Percentiles rank a stretch among this genome's conserved stretches.
Evolutionary conservation across 768 basidiomycete species (phyloP).

Genomic region (Pisolithus orientalis): DNA sequence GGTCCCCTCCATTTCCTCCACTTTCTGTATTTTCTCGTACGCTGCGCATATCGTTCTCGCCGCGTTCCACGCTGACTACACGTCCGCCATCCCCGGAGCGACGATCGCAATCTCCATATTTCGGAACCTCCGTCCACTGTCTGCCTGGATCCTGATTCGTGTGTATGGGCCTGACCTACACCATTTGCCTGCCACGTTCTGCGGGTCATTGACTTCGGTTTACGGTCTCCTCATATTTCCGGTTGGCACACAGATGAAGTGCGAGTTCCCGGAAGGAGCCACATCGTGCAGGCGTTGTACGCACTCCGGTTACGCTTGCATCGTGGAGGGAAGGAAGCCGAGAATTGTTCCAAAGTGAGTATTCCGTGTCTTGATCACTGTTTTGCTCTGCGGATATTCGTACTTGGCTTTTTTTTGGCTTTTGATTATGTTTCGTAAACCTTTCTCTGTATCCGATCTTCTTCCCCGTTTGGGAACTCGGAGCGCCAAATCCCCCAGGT

Average conservation of each 20-base stretch:
- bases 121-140: too few relatives aligned
- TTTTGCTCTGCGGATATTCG: not conserved
- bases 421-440: conserved; percentile 12
- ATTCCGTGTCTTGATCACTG: conserved; percentile 13
- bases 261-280: conserved; percentile 67
- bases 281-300: conserved; percentile 78
- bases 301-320: conserved; percentile 65
- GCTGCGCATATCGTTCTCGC: not conserved
- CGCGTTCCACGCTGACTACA: not conserved
- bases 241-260: conserved; percentile 63
- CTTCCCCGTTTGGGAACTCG: conserved; percentile 20
- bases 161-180: not conserved
- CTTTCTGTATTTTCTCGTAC: not conserved
- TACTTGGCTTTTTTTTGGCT: conserved; percentile 10
- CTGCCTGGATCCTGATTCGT: not conserved
- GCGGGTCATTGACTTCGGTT: conserved; percentile 7
- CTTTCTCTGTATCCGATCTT: not conserved
- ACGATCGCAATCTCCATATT: not conserved
- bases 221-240: conserved; percentile 7
- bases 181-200: not conserved
- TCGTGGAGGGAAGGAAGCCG: conserved; percentile 79
- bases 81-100: not conserved
- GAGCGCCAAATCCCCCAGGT: conserved; percentile 14
- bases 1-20: not conserved
- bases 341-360: conserved; percentile 77